Percentiles rank a stretch among this genome's conserved stretches.
Evolutionary conservation across 331 rosid species (phyloP).

Genomic region (Rhamnella rubrinervis): DNA sequence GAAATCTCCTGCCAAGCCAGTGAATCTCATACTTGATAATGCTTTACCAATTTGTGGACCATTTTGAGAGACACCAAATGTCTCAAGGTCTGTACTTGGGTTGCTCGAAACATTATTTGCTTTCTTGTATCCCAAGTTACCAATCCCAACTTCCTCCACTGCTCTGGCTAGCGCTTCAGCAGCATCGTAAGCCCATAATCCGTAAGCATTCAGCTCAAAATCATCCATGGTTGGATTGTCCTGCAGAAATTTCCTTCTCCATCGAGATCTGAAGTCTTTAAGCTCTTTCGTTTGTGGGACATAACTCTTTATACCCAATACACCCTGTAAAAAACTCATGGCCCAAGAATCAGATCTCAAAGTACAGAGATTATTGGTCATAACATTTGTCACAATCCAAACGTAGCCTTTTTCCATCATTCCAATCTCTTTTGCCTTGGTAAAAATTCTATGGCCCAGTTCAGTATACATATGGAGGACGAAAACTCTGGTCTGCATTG

Average conservation of each 20-base stretch:
- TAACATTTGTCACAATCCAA: slow-evolving; percentile 34
- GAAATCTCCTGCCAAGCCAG: slow-evolving; percentile 29
- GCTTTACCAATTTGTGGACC: slow-evolving; percentile 26
- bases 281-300: slow-evolving; percentile 20
- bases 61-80: slow-evolving; percentile 28
- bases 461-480: slow-evolving; percentile 21
- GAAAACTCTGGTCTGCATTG: slow-evolving; percentile 35
- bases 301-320: slow-evolving; percentile 29
- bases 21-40: slow-evolving; percentile 13
- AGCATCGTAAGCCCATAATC: slow-evolving; percentile 33
- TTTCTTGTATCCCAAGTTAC: not conserved
- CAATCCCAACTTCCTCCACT: too few relatives aligned
- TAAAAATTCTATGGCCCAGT: slow-evolving; percentile 19
- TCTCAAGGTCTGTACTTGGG: slow-evolving; percentile 15
- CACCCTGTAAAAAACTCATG: slow-evolving; percentile 28
- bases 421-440: slow-evolving; percentile 33
- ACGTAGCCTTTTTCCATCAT: slow-evolving; percentile 30
- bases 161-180: not conserved
- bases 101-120: slow-evolving; percentile 8
- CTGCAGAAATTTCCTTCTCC: slow-evolving; percentile 19
- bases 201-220: slow-evolving; percentile 6
- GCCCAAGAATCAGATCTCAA: slow-evolving; percentile 1
- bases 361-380: slow-evolving; percentile 8
- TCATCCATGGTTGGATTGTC: slow-evolving; percentile 10
- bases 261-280: slow-evolving; percentile 10